Percentiles rank a stretch among this genome's conserved stretches.
Evolutionary conservation across 2,329 filamentous ascomycete species (phyloP).

Genomic region (Aureobasidium vineae): DNA sequence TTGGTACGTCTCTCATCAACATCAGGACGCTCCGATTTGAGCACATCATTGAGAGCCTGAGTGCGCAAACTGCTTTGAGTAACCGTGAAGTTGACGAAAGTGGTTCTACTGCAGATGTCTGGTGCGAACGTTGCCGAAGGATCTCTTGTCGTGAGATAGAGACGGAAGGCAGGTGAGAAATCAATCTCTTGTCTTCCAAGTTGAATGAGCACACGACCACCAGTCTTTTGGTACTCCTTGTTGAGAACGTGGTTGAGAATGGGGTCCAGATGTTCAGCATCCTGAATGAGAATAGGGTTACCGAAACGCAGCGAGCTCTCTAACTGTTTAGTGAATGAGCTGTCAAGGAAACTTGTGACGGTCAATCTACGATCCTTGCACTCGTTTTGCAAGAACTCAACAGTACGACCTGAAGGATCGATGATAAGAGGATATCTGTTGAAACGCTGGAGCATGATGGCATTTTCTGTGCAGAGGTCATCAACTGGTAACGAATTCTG

Average conservation of each 20-base stretch:
- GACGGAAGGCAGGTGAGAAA: slow-evolving; percentile 93
- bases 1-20: slow-evolving; percentile 96
- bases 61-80: slow-evolving; percentile 98
- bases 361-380: slow-evolving; percentile 91
- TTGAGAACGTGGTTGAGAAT: slow-evolving; percentile 98
- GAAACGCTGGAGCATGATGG: slow-evolving; percentile 95
- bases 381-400: slow-evolving; percentile 92
- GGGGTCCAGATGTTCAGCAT: slow-evolving; percentile 94
- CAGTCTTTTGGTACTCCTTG: slow-evolving; percentile 98
- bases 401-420: slow-evolving; percentile 90
- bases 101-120: slow-evolving; percentile 96
- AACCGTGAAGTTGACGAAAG: slow-evolving; percentile 99
- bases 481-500: slow-evolving; percentile 90
- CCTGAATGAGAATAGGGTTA: slow-evolving; percentile 97
- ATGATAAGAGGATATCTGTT: slow-evolving; percentile 98
- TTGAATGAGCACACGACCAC: slow-evolving; percentile 95
- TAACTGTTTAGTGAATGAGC: slow-evolving; percentile 95
- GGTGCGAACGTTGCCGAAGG: slow-evolving; percentile 94
- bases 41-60: slow-evolving; percentile 93
- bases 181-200: slow-evolving; percentile 99
- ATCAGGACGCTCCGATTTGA: slow-evolving; percentile 96
- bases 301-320: slow-evolving; percentile 97
- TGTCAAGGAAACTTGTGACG: slow-evolving; percentile 96
- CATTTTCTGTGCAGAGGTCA: slow-evolving; percentile 97
- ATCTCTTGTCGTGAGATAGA: slow-evolving; percentile 93